Evolutionary conservation across 768 basidiomycete genomes (phyloP), one percentile per base, ranked within the genome.

Genomic region (Chlorophyllum brunneum): DNA sequence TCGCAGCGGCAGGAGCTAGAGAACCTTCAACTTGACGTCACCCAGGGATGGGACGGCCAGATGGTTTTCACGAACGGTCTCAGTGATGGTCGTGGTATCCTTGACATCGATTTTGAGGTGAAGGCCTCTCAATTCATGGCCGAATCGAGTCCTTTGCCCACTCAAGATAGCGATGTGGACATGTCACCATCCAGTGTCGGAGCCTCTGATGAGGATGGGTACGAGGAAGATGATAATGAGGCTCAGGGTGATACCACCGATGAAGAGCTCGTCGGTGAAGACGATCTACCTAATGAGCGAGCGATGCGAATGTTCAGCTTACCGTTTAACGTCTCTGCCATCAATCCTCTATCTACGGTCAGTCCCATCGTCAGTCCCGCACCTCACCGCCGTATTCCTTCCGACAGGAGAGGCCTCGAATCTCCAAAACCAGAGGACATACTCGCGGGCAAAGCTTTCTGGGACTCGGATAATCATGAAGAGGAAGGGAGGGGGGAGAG

Each of bases 201-300:
- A 9, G 69, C 70, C 30, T 65, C 64, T 51, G 78, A 74, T 36
- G 75, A 77, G 30, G 75, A 65, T 5, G 73, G 76, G 23, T 71
- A 80, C 48, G 72, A 73, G 51, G 69, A 79, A 52, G 78, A 78
- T 49, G 72, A 65, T 23, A 75, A 71, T 40, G 80, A 76, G 33
- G 78, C 71, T 51, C 84, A 81, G 5, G 86, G 88, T 1, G 86
- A 90, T 56, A 88, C 88, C 3, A 91, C 90, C 1, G 89, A 91
- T 62, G 86, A 89, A 56, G 88, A 92, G 55, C 81, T 91, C 45
- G 83, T 91, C n/a, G 87, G 85, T 48, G 78, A 81, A 7, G 78
- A 82, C 54, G 82, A 85, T 50, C 71, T 88, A 5, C 86, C 83
- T 23, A 91, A 88, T 51, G 80, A 81, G n/a, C 81, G 81, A 50